phyloP scores from a whole-genome alignment of 257 asterid species.

The Solanum dulcamara region DNA sequence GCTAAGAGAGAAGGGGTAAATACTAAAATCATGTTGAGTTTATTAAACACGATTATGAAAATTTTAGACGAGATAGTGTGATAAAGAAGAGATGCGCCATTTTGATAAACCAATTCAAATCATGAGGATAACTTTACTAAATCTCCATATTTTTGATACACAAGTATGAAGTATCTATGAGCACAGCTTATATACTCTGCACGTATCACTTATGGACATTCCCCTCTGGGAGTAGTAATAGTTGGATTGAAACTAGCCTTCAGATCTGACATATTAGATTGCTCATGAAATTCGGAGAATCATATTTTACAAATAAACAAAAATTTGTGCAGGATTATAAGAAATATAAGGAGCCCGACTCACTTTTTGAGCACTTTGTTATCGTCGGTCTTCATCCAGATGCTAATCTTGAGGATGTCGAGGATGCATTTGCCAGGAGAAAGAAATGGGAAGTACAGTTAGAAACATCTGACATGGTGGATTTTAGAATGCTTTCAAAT shows the following conservation, averaged over 20 bases:
- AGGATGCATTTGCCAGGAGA: constrained; percentile 53
- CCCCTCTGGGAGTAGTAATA: neutral
- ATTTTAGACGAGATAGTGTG: neutral
- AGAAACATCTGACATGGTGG: constrained; percentile 26
- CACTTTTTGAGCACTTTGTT: constrained; percentile 81
- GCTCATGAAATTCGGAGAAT: neutral
- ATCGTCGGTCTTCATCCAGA: constrained; percentile 85
- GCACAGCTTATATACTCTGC: neutral
- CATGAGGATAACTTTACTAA: neutral
- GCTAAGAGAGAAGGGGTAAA: neutral
- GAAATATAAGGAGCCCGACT: constrained; percentile 62
- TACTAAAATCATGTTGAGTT: neutral
- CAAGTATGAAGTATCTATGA: neutral
- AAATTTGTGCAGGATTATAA: constrained; percentile 57
- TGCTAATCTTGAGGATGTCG: constrained; percentile 69
- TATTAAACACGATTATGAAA: neutral
- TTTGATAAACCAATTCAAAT: neutral
- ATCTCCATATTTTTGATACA: neutral
- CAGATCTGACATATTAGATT: neutral
- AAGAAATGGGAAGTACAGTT: constrained; percentile 55
- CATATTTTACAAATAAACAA: neutral
- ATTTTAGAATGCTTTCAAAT: constrained; percentile 22
- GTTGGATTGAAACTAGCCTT: neutral
- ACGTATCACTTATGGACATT: neutral
- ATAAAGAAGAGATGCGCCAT: neutral